These are phyloP conservation scores for Vaccinium macrocarpon DNA, from an alignment of 148 eudicot genomes.

Conservation along the genomic window DNA sequence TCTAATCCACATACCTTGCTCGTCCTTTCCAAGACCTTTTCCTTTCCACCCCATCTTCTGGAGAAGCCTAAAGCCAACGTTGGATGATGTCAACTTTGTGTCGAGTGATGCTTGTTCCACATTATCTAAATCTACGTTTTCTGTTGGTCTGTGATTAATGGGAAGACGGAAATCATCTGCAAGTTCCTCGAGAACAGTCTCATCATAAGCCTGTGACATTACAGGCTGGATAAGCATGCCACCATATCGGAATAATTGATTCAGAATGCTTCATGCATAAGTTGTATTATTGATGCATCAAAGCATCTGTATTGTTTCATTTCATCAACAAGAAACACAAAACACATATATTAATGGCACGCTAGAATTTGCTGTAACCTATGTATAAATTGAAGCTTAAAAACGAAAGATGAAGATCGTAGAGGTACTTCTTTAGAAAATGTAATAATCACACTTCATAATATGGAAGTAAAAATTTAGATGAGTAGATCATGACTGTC, in stretches of 20 bases:
- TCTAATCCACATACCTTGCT: constrained; percentile 62
- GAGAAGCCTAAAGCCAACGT: constrained; percentile 84
- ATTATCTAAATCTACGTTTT: constrained; percentile 77
- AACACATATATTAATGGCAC: neutral
- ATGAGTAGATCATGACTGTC: neutral
- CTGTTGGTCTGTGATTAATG: constrained; percentile 75
- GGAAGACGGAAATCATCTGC: constrained; percentile 78
- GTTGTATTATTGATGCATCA: neutral
- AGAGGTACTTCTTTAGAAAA: neutral
- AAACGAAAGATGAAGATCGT: neutral
- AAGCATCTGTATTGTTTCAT: neutral
- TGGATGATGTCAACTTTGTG: constrained; percentile 74
- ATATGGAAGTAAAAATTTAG: neutral
- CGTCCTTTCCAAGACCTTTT: constrained; percentile 89
- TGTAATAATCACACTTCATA: neutral
- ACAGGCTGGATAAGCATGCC: constrained; percentile 13
- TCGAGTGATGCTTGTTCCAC: constrained; percentile 95
- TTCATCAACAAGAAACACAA: neutral
- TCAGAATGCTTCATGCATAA: neutral
- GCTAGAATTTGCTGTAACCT: neutral
- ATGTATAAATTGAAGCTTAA: neutral
- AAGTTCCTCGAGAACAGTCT: constrained; percentile 52
- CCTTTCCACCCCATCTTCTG: constrained; percentile 99
- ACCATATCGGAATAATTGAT: neutral
- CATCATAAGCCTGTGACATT: constrained; percentile 38